These are phyloP conservation scores for Lactarius pseudohatsudake DNA, from an alignment of 768 basidiomycete species.

Conservation along the genomic window DNA sequence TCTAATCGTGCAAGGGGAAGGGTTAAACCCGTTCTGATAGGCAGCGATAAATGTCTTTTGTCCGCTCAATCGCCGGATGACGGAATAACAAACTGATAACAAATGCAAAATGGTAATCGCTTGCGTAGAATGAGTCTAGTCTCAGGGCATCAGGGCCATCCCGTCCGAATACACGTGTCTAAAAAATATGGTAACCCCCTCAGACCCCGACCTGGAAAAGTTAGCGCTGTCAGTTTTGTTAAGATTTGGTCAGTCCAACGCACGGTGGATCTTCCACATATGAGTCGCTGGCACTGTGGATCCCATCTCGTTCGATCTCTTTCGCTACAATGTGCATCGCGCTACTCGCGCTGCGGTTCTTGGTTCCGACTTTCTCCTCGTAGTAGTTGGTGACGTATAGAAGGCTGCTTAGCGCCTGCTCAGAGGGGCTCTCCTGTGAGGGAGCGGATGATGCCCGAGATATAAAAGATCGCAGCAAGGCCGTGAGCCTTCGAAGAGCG, in stretches of 20 bases:
- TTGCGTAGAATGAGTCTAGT: background rate
- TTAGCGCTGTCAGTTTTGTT: background rate
- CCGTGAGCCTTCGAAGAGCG: slow-evolving; percentile 48
- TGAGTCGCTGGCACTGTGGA: slow-evolving; percentile 42
- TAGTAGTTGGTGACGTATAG: slow-evolving; percentile 51
- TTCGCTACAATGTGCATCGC: slow-evolving; percentile 58
- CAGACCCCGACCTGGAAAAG: slow-evolving; percentile 22
- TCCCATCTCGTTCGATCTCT: slow-evolving; percentile 62
- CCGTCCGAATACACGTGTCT: slow-evolving; percentile 28
- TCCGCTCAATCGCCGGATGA: background rate
- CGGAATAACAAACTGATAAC: background rate
- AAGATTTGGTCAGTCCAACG: slow-evolving; percentile 34
- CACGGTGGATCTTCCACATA: slow-evolving; percentile 47
- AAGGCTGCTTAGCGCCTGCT: slow-evolving; percentile 45
- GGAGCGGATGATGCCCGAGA: slow-evolving; percentile 33
- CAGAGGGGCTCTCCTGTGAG: slow-evolving; percentile 37
- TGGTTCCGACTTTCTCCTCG: slow-evolving; percentile 48
- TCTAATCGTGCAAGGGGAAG: background rate
- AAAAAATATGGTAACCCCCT: slow-evolving; percentile 20
- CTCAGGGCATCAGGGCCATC: slow-evolving; percentile 30
- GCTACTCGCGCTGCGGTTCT: slow-evolving; percentile 49
- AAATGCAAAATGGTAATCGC: background rate
- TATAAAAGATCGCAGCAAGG: slow-evolving; percentile 38
- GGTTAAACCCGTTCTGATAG: background rate
- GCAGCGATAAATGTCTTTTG: background rate